Conservation (phyloP, 108 stramenopile species). For the Schizochytrium sp. region DNA sequence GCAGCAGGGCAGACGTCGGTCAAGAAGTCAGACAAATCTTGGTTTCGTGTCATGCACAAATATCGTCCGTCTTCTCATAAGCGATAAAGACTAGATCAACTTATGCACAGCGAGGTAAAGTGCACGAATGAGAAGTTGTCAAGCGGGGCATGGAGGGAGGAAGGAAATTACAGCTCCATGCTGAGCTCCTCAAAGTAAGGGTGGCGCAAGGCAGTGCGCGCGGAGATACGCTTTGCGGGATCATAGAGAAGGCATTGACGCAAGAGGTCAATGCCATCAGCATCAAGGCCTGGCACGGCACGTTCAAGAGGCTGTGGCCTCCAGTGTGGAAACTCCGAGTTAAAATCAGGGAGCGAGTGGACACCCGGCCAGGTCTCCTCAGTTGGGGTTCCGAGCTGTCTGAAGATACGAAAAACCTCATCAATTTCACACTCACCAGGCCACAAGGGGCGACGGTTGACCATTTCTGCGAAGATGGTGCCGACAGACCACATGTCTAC, state of each 20-base stretch:
- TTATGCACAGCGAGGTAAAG: too few species aligned
- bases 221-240: constrained; percentile 94
- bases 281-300: constrained; percentile 48
- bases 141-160: too few species aligned
- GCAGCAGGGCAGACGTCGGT: too few species aligned
- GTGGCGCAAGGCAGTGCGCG: constrained; percentile 91
- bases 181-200: constrained; percentile 96
- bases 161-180: constrained; percentile 74
- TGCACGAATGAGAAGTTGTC: too few species aligned
- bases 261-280: constrained; percentile 46
- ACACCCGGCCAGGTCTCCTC: constrained; percentile 94
- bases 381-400: constrained; percentile 91
- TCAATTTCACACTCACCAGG: constrained; percentile 98
- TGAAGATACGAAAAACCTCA: constrained; percentile 95
- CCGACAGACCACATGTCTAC: constrained; percentile 97
- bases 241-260: constrained; percentile 85
- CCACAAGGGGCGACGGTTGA: constrained; percentile 93
- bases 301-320: constrained; percentile 63
- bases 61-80: too few species aligned
- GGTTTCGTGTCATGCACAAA: too few species aligned
- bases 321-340: constrained; percentile 87
- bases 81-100: too few species aligned
- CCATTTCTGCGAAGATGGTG: constrained; percentile 98
- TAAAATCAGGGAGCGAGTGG: constrained; percentile 87
- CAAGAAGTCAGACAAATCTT: too few species aligned